A percentile compares a stretch with the other conserved stretches of the same genome.
Evolutionary conservation across 2,329 filamentous ascomycete genomes (phyloP).

Genomic region (Stachybotrys echinatus): DNA sequence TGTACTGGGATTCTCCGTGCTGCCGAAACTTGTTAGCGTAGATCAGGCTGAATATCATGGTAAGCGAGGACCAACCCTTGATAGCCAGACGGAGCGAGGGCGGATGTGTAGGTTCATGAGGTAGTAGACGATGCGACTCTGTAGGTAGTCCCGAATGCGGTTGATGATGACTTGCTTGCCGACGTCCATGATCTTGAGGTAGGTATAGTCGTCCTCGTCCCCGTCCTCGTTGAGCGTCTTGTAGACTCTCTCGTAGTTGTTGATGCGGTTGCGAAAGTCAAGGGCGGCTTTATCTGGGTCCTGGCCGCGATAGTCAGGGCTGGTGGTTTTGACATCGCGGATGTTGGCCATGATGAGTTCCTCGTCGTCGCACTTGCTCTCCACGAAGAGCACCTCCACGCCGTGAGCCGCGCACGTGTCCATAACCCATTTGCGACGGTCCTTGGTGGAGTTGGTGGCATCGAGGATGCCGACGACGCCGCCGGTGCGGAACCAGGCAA

Average conservation of each 20-base stretch:
- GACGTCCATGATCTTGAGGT: slow-evolving; percentile 96
- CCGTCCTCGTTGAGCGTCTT: slow-evolving; percentile 77
- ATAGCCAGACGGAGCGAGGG: slow-evolving; percentile 93
- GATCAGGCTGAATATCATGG: neutral
- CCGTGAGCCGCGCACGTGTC: slow-evolving; percentile 69
- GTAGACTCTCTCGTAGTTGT: slow-evolving; percentile 96
- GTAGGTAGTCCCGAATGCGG: slow-evolving; percentile 91
- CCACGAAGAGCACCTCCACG: slow-evolving; percentile 90
- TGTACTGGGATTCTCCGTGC: slow-evolving; percentile 94
- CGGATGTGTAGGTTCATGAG: slow-evolving; percentile 98
- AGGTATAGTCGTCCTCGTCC: slow-evolving; percentile 82
- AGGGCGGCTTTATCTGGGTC: slow-evolving; percentile 86
- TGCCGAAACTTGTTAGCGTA: slow-evolving; percentile 25
- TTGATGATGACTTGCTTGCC: slow-evolving; percentile 98
- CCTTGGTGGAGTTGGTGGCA: slow-evolving; percentile 93
- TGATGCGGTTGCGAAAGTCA: slow-evolving; percentile 91
- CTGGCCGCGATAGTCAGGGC: slow-evolving; percentile 89
- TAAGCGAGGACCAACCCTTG: slow-evolving; percentile 57
- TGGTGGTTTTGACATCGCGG: slow-evolving; percentile 92
- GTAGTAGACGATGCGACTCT: slow-evolving; percentile 95
- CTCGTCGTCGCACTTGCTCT: slow-evolving; percentile 95
- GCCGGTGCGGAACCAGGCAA: slow-evolving; percentile 77
- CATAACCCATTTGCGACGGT: slow-evolving; percentile 84
- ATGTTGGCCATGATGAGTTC: slow-evolving; percentile 98
- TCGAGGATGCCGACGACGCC: slow-evolving; percentile 92